Base-by-base conservation (phyloP, 495 filamentous ascomycete genomes). In the Hyphodiscus hymeniophilus region DNA sequence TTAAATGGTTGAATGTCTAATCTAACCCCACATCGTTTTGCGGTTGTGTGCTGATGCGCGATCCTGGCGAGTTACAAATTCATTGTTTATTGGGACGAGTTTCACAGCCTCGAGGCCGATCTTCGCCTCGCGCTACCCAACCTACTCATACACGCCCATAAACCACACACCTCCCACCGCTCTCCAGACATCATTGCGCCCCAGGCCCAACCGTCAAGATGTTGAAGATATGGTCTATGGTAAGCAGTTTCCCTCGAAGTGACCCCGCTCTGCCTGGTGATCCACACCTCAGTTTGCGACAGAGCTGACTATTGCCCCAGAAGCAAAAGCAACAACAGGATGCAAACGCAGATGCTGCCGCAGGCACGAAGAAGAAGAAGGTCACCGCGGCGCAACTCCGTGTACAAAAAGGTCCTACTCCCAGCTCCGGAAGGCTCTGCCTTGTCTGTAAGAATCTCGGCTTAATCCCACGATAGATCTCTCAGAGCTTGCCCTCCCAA, bases 211-310 rank as follows among this genome's bases (percentile, higher is more conserved):
- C 49, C 48, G 63, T 49, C 79, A 88, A 66, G 57, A 98, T 98
- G 92, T 74, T 96, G 72, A 98, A 98, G 67, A 95, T 98, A 74
- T 98, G 92, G 92, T 94, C 89, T 64, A 95, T 98, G 90, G 90
- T 94, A 72, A 38, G 78, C 45, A 17, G 12, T 30, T 53, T 24
- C 21, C 7, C 34, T 23, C 52, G 48, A 45, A 51, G 36, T 45
- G 11, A 35, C 10, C 15, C 17, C n/a, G 10, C 22, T 17, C 7
- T 10, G 23, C 28, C 23, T 24, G 20, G 11, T 44, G 34, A 16
- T 18, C 18, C 24, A 18, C 31, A 26, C 10, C 28, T 32, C n/a
- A n/a, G n/a, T n/a, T n/a, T 20, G 17, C 48, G 24, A 28, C 23
- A 33, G n/a, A 7, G 38, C 38, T 22, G 38, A 22, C 3, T 11